phyloP scores from a whole-genome alignment of 1,284 basidiomycete species.

The Ustilago hordei region DNA sequence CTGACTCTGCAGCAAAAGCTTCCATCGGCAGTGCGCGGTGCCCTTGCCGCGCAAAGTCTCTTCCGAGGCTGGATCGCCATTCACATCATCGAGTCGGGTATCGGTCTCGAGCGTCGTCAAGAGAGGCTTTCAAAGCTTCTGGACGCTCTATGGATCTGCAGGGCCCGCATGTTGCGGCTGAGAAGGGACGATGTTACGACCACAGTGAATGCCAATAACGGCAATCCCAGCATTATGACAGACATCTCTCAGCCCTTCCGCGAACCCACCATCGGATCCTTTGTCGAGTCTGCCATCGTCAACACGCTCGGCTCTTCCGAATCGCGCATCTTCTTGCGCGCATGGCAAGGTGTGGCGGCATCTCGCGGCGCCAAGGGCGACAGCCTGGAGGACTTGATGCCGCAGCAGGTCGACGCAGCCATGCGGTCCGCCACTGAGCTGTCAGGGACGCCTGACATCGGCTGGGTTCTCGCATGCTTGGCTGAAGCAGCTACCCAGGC shows the following conservation, averaged over 20 bases:
- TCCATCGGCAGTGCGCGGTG: conserved; percentile 57
- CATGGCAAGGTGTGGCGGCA: conserved; percentile 63
- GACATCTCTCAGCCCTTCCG: conserved; percentile 49
- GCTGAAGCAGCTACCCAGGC: conserved; percentile 55
- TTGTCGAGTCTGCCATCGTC: conserved; percentile 64
- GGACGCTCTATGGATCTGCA: conserved; percentile 63
- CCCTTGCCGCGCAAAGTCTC: conserved; percentile 59
- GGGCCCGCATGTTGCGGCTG: conserved; percentile 58
- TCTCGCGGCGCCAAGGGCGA: conserved; percentile 50
- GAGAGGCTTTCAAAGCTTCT: conserved; percentile 59
- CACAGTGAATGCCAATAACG: conserved; percentile 8
- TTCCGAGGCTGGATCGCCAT: conserved; percentile 64
- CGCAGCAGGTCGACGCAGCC: conserved; percentile 24
- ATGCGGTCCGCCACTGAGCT: conserved; percentile 29
- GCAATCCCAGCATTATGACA: conserved; percentile 5
- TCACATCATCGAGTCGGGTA: conserved; percentile 62
- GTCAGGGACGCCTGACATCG: conserved; percentile 60
- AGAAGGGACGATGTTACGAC: conserved; percentile 23
- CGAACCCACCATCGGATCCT: conserved; percentile 61
- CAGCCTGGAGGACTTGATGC: conserved; percentile 47
- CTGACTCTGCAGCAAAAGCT: conserved; percentile 48
- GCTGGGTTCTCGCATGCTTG: conserved; percentile 63
- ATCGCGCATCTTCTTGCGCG: conserved; percentile 58
- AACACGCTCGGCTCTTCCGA: conserved; percentile 58
- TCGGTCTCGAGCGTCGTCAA: conserved; percentile 59